Base-by-base conservation (phyloP, 2,329 filamentous ascomycete species). In the Cladosporium cucumerinum region DNA sequence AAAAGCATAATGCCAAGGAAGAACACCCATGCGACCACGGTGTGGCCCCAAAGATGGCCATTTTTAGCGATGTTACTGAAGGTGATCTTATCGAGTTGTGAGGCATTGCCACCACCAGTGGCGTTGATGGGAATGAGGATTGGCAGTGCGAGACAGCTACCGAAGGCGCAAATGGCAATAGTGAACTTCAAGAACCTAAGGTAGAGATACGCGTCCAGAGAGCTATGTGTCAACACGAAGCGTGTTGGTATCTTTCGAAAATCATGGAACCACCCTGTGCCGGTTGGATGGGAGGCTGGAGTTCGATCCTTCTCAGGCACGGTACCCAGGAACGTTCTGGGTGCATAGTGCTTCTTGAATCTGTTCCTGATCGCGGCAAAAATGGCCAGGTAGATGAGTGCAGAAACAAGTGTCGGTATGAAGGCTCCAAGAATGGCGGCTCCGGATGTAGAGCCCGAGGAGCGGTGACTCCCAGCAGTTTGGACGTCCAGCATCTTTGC, bases 171-270 rank as follows among this genome's bases (percentile, higher is more conserved):
- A 43, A 80, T 74, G 26, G 73, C 66, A 49, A 81, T 73, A 49
- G 80, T 74, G 61, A 81, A 71, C 69, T 80, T 80, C 69, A 82
- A 77, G 69, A 79, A 82, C 46, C 81, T 75, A 54, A 83, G 72
- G 65, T 79, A 82, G 16, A 83, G 75, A 63, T 79, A 82, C 32
- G 79, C 80, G 68, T 83, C 81, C 57, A 83, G 77, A 12, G 80
- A 81, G 67, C 80, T 78, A 70, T 82, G 80, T 67, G 80, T 78
- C 55, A 83, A 76, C 25, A 83, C 77, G 66, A 80, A 81, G 39
- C 73, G 73, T 69, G 82, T 80, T 32, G 77, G 72, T 52, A 82
- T 78, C 70, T 68, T 71, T 26, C 75, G 73, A 68, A 81, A 81
- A 63, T 81, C 78, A 7, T 74, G 76, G 60, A 87, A 79, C 85